Conservation (phyloP, 345 rosid genomes). For the Citrus medica region DNA sequence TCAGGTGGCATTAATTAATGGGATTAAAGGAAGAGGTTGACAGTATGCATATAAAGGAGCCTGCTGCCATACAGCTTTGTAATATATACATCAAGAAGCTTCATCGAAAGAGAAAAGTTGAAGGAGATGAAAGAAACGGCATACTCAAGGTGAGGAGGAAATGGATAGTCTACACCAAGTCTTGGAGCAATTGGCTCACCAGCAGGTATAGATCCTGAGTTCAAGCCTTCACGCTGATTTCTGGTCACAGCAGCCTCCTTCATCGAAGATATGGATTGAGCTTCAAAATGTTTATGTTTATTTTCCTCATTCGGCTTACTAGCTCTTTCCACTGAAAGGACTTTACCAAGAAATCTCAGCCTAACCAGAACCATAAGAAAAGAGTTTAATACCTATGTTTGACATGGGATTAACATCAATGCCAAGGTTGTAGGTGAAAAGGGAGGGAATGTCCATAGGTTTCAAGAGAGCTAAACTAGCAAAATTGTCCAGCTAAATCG, state of each 20-base stretch:
- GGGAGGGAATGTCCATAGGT: not conserved
- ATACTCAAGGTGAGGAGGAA: constrained; percentile 91
- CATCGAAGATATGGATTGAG: constrained; percentile 23
- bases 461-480: not conserved
- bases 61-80: not conserved
- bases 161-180: constrained; percentile 88
- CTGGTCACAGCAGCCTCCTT: constrained; percentile 31
- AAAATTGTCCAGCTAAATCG: not conserved
- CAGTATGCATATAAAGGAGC: not conserved
- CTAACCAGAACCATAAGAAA: constrained; percentile 37
- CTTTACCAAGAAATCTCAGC: constrained; percentile 92
- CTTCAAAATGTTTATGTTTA: constrained; percentile 37
- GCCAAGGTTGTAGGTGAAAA: not conserved
- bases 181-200: constrained; percentile 76
- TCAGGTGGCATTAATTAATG: not conserved
- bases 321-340: constrained; percentile 77
- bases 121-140: constrained; percentile 14
- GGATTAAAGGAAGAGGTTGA: not conserved
- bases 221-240: constrained; percentile 28
- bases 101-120: not conserved
- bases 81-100: not conserved
- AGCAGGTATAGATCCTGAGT: constrained; percentile 32
- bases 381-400: constrained; percentile 5
- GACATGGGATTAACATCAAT: not conserved
- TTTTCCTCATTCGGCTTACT: constrained; percentile 42